phyloP scores from a whole-genome alignment of 1,284 basidiomycete species.

The Ganoderma lucidum region DNA sequence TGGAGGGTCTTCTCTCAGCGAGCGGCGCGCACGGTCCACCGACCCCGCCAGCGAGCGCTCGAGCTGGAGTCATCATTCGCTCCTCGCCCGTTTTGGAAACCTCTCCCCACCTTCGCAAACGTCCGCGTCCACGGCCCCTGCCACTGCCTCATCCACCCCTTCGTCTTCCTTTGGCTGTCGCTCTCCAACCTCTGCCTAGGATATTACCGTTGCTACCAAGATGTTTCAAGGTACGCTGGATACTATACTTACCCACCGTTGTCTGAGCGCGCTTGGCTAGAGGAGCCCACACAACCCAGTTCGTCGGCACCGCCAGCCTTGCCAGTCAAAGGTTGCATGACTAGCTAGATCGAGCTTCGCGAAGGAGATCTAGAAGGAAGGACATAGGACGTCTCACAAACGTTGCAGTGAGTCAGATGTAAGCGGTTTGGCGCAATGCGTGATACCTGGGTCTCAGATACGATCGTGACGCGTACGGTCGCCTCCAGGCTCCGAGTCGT shows the following conservation, averaged over 20 bases:
- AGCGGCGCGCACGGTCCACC: not conserved
- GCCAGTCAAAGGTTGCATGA: not conserved
- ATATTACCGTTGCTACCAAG: not conserved
- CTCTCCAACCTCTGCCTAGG: not conserved
- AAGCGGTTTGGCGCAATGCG: not conserved
- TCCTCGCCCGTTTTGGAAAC: conserved; percentile 15
- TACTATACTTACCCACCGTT: not conserved
- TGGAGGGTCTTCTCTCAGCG: not conserved
- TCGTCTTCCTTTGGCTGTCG: not conserved
- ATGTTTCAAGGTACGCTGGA: not conserved
- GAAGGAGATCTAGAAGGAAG: not conserved
- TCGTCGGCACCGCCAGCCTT: not conserved
- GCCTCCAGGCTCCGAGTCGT: not conserved
- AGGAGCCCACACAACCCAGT: not conserved
- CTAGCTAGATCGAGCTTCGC: not conserved
- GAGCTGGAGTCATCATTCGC: conserved; percentile 25
- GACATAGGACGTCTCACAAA: not conserved
- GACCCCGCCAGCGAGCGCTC: not conserved
- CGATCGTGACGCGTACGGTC: not conserved
- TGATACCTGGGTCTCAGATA: not conserved
- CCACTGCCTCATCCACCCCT: not conserved
- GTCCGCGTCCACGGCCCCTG: not conserved
- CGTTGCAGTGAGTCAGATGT: not conserved
- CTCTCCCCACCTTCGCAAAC: conserved; percentile 5
- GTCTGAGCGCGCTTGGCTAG: not conserved